A percentile compares a stretch with the other conserved stretches of the same genome.
phyloP scores from a whole-genome alignment of 2,329 filamentous ascomycete genomes.

The Nectriaceae sp. region DNA sequence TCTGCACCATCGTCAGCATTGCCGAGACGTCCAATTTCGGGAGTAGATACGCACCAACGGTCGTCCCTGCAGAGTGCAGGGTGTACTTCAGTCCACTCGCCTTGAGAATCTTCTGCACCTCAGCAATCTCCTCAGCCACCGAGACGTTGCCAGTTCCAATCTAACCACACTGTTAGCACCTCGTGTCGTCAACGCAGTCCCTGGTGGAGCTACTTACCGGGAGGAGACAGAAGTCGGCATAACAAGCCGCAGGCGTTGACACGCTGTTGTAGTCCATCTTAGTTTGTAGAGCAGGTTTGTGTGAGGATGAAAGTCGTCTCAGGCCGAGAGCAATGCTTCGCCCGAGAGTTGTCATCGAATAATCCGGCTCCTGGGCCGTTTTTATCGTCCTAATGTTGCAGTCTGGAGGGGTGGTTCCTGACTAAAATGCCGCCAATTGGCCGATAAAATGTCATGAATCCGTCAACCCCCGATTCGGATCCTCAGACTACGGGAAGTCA shows the following conservation, averaged over 20 bases:
- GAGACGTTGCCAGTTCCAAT: conserved; percentile 78
- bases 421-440: background rate
- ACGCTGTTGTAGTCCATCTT: conserved; percentile 50
- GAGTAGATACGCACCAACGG: conserved; percentile 66
- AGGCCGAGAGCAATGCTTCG: background rate
- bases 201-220: conserved; percentile 55
- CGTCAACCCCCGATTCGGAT: too few species aligned
- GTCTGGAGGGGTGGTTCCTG: background rate
- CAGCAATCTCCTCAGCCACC: conserved; percentile 81
- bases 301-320: background rate
- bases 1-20: conserved; percentile 52
- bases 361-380: too few species aligned
- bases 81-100: conserved; percentile 78
- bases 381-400: too few species aligned
- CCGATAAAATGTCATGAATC: too few species aligned
- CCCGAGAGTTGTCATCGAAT: background rate
- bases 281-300: background rate
- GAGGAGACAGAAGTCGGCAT: conserved; percentile 89
- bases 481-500: too few species aligned
- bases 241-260: conserved; percentile 72
- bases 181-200: conserved; percentile 3
- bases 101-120: conserved; percentile 82
- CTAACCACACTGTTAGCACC: conserved; percentile 43
- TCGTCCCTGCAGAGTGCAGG: conserved; percentile 95
- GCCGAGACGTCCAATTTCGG: background rate